phyloP scores from a whole-genome alignment of 208 protist genomes.

The Trichomonas gallinae region DNA sequence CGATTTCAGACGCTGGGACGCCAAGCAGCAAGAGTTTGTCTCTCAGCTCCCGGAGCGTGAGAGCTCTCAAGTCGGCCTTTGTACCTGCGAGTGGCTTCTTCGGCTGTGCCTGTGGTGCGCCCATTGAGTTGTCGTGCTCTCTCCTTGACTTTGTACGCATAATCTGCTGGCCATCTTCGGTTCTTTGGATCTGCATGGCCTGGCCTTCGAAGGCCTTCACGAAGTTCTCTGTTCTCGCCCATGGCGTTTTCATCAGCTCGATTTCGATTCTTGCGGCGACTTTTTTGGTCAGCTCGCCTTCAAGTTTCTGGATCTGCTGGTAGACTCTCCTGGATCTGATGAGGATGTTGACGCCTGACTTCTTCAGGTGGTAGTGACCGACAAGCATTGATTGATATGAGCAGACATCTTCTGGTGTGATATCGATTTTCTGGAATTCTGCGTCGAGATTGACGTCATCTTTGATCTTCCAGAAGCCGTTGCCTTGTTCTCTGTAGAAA shows the following conservation, averaged over 20 bases:
- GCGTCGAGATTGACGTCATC: background rate
- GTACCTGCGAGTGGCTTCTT: background rate
- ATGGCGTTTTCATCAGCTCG: conserved; percentile 11
- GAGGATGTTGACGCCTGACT: background rate
- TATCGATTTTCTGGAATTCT: background rate
- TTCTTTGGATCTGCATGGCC: background rate
- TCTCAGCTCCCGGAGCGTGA: background rate
- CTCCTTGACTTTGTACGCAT: background rate
- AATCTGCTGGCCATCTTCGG: background rate
- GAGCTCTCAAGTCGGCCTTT: background rate
- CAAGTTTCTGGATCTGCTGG: background rate
- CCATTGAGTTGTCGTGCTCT: background rate
- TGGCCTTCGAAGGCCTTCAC: background rate
- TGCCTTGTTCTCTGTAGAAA: background rate
- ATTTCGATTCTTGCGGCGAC: background rate
- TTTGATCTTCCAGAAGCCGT: background rate
- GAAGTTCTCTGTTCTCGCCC: conserved; percentile 4
- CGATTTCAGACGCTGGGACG: background rate
- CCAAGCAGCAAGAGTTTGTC: background rate
- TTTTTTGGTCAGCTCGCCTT: background rate
- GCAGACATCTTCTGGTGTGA: background rate
- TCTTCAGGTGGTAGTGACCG: background rate
- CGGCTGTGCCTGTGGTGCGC: background rate
- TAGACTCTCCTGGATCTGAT: background rate
- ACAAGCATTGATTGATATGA: conserved; percentile 18